Percentiles rank a stretch among this genome's conserved stretches.
phyloP scores from a whole-genome alignment of 805 yeast genomes.

The Grigorovia yakushimaensis region DNA sequence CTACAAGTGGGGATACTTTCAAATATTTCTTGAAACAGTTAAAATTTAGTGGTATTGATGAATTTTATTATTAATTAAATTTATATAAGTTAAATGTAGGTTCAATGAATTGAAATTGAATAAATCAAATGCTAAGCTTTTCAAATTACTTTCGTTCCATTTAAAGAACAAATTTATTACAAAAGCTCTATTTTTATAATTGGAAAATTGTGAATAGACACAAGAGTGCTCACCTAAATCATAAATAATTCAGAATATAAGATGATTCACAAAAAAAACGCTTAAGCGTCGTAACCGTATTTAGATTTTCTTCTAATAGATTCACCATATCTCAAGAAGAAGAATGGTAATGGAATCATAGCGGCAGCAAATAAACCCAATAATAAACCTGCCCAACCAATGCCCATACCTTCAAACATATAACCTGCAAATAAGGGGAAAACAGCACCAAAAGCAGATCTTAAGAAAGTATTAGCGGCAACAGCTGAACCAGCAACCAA shows the following conservation, averaged over 20 bases:
- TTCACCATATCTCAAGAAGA: conserved; percentile 53
- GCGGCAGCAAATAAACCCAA: conserved; percentile 51
- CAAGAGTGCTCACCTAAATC: background rate
- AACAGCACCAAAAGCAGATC: conserved; percentile 59
- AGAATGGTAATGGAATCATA: conserved; percentile 58
- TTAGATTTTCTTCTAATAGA: conserved; percentile 46
- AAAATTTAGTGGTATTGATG: background rate
- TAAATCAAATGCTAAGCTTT: background rate
- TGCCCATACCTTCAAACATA: conserved; percentile 61
- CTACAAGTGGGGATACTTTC: too few relatives aligned
- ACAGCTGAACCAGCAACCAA: conserved; percentile 69
- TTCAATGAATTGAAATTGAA: background rate
- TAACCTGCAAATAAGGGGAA: conserved; percentile 64
- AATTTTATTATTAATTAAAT: too few relatives aligned
- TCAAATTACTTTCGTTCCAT: too few relatives aligned
- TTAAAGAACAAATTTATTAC: background rate
- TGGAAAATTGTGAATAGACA: background rate
- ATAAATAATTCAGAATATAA: background rate
- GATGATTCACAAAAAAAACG: too few relatives aligned
- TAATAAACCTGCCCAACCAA: conserved; percentile 71
- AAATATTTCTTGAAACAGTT: too few relatives aligned
- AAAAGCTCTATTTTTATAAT: too few relatives aligned
- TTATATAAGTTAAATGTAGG: background rate
- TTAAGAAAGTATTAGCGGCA: conserved; percentile 62
- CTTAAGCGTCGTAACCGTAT: conserved; percentile 35